These are phyloP conservation scores for Aspergillus sclerotialis DNA, from an alignment of 2,329 filamentous ascomycete genomes.

Conservation along the genomic window DNA sequence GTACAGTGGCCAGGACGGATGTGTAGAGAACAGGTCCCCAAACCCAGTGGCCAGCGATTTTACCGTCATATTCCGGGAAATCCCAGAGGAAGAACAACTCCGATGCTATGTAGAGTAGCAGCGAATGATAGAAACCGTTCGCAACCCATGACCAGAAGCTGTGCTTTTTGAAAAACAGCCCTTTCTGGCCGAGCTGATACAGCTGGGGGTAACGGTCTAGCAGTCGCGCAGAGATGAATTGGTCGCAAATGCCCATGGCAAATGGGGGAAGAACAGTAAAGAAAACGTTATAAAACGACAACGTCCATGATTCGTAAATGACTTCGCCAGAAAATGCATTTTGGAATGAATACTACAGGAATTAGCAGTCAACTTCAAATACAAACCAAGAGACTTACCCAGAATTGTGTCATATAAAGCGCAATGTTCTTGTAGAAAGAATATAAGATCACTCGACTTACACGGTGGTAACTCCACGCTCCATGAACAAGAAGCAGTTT, in stretches of 20 bases:
- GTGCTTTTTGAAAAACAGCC: slow-evolving; percentile 86
- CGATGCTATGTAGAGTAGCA: slow-evolving; percentile 82
- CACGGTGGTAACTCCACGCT: slow-evolving; percentile 93
- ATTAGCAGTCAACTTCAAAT: slow-evolving; percentile 7
- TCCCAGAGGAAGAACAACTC: slow-evolving; percentile 78
- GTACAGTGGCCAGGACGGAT: slow-evolving; percentile 82
- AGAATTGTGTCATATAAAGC: slow-evolving; percentile 98
- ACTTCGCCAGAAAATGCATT: slow-evolving; percentile 97
- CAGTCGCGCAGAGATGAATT: slow-evolving; percentile 90
- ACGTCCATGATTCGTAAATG: slow-evolving; percentile 97
- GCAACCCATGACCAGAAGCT: slow-evolving; percentile 89
- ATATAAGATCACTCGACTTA: slow-evolving; percentile 95
- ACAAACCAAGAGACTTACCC: slow-evolving; percentile 54
- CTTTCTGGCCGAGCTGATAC: slow-evolving; percentile 87
- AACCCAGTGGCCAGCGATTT: slow-evolving; percentile 87
- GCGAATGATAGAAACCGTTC: slow-evolving; percentile 92
- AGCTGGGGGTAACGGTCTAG: slow-evolving; percentile 94
- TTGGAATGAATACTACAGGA: slow-evolving; percentile 80
- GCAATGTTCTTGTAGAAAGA: slow-evolving; percentile 99
- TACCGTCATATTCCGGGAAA: slow-evolving; percentile 69
- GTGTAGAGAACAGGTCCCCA: slow-evolving; percentile 97
- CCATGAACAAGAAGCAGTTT: slow-evolving; percentile 94
- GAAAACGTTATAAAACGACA: slow-evolving; percentile 99
- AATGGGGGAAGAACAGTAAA: slow-evolving; percentile 93
- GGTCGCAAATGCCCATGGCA: slow-evolving; percentile 92